Percentiles rank a stretch among this genome's conserved stretches.
phyloP scores from a whole-genome alignment of 2,329 filamentous ascomycete genomes.

The Fusarium globosum region DNA sequence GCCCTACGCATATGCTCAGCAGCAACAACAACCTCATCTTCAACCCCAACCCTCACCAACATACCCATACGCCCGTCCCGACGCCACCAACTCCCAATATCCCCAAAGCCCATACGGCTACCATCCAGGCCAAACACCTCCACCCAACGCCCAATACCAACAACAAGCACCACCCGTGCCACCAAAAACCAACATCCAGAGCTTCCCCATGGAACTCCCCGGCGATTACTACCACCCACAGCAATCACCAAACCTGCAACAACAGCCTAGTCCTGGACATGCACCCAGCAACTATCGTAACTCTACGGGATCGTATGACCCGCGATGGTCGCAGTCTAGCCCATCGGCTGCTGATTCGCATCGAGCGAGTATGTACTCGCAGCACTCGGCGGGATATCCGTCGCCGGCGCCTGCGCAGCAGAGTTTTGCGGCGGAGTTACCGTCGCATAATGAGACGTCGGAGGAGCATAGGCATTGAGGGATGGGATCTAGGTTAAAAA shows the following conservation, averaged over 20 bases:
- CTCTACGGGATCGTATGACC: conserved; percentile 45
- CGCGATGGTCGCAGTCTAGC: conserved; percentile 56
- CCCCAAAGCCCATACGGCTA: conserved; percentile 37
- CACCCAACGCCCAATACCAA: conserved; percentile 26
- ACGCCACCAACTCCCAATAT: conserved; percentile 26
- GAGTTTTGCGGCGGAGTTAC: conserved; percentile 56
- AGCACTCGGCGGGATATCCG: conserved; percentile 44
- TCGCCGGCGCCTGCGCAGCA: conserved; percentile 57
- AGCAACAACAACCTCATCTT: conserved; percentile 29
- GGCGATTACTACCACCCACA: conserved; percentile 62
- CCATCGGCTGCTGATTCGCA: conserved; percentile 37
- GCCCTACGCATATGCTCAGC: conserved; percentile 30
- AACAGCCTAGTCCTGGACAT: conserved; percentile 38
- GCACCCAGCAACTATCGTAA: conserved; percentile 37
- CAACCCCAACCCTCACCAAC: conserved; percentile 43
- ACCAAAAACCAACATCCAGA: conserved; percentile 40
- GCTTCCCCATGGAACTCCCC: conserved; percentile 56
- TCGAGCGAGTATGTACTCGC: conserved; percentile 44
- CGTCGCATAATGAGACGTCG: conserved; percentile 59
- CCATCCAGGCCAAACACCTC: conserved; percentile 34
- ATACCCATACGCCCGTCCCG: conserved; percentile 30
- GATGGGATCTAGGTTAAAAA: not conserved
- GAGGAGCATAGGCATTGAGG: conserved; percentile 54
- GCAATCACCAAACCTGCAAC: conserved; percentile 46
- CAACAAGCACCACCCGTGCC: conserved; percentile 43